Evolutionary conservation across 495 filamentous ascomycete species (phyloP).

Genomic region (Lasiosphaeria ovina): DNA sequence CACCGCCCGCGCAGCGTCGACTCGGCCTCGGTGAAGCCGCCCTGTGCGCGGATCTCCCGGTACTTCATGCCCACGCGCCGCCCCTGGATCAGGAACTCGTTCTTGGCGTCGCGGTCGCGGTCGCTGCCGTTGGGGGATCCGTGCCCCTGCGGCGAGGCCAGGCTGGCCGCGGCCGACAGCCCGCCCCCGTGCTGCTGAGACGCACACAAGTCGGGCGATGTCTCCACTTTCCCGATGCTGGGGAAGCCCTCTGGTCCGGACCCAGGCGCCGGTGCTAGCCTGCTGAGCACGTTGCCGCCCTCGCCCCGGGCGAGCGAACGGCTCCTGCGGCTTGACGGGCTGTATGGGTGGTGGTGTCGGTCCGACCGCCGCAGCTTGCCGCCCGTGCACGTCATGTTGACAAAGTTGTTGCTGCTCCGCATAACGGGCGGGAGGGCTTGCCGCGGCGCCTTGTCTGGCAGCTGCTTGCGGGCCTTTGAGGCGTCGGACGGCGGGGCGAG

Average conservation of each 20-base stretch:
- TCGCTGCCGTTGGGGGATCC: neutral
- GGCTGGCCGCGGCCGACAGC: too few species aligned
- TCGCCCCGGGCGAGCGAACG: too few species aligned
- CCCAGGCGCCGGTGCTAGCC: too few species aligned
- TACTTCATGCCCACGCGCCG: constrained; percentile 72
- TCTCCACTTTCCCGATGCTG: too few species aligned
- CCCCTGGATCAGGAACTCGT: constrained; percentile 62
- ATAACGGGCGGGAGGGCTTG: neutral
- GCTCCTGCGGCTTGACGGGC: neutral
- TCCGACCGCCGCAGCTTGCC: constrained; percentile 11
- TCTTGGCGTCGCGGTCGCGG: constrained; percentile 35
- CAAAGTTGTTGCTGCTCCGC: neutral
- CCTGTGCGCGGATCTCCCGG: constrained; percentile 67
- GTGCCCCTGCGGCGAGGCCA: too few species aligned
- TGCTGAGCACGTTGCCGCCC: too few species aligned
- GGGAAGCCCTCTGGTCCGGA: too few species aligned
- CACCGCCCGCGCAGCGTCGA: constrained; percentile 82
- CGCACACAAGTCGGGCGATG: too few species aligned
- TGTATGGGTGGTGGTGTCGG: neutral
- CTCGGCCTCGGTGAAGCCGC: constrained; percentile 73
- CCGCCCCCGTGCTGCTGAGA: too few species aligned
- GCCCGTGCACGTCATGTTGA: constrained; percentile 9
- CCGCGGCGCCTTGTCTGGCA: constrained; percentile 29
- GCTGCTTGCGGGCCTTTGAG: constrained; percentile 31
- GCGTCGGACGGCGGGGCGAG: neutral